A percentile compares a stretch with the other conserved stretches of the same genome.
Evolutionary conservation across 805 yeast species (phyloP).

Genomic region (Schwanniomyces vanrijiae): DNA sequence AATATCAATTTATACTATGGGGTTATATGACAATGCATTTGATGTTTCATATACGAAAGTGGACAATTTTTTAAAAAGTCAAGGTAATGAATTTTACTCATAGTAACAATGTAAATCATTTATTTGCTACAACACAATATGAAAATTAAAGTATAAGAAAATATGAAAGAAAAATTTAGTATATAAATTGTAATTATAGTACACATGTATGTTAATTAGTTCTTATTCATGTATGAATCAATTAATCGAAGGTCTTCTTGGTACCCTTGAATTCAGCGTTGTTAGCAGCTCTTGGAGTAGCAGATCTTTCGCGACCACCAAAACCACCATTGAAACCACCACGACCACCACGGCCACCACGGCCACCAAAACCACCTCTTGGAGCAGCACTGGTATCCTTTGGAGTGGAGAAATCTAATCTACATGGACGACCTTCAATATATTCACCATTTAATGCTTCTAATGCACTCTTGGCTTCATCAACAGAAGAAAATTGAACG

Average conservation of each 20-base stretch:
- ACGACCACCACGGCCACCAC: conserved; percentile 55
- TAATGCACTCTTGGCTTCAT: conserved; percentile 87
- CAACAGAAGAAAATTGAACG: conserved; percentile 84
- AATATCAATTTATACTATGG: too few relatives aligned
- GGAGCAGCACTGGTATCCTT: conserved; percentile 38
- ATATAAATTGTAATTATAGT: neutral
- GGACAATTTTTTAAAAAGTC: too few relatives aligned
- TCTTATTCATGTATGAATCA: neutral
- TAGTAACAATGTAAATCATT: neutral
- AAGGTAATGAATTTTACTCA: neutral
- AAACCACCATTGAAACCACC: conserved; percentile 52
- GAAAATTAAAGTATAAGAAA: neutral
- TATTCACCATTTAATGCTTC: conserved; percentile 86
- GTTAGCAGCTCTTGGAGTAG: conserved; percentile 65
- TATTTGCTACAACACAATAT: neutral
- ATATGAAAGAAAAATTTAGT: neutral
- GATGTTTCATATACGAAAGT: too few relatives aligned
- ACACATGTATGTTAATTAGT: neutral
- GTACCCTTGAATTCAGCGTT: conserved; percentile 76
- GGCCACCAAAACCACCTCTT: conserved; percentile 55
- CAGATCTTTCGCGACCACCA: conserved; percentile 45
- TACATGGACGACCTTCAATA: conserved; percentile 88
- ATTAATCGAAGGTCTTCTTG: conserved; percentile 77
- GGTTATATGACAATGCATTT: too few relatives aligned
- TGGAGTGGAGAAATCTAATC: conserved; percentile 94